phyloP scores from a whole-genome alignment of 2,329 filamentous ascomycete genomes.

The Laburnicola sp. region DNA sequence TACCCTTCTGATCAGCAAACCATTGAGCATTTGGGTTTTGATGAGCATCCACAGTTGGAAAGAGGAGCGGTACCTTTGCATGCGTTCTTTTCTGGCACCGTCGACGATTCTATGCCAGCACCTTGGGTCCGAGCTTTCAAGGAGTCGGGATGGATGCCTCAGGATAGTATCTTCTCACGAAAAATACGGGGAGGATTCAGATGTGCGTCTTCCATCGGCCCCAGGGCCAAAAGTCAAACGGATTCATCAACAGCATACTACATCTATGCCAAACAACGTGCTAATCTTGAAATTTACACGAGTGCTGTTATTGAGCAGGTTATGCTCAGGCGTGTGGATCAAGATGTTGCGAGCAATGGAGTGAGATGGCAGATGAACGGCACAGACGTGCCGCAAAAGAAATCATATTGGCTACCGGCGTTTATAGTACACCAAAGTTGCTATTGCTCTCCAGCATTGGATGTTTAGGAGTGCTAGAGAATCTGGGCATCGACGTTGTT shows the following conservation, averaged over 20 bases:
- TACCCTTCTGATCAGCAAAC: conserved; percentile 13
- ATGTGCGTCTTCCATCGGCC: neutral
- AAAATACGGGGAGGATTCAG: conserved; percentile 3
- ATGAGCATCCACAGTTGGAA: no score
- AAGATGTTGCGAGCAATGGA: no score
- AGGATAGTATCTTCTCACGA: conserved; percentile 3
- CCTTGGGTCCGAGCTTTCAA: neutral
- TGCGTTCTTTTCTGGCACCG: neutral
- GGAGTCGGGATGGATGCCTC: neutral
- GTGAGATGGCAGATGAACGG: no score
- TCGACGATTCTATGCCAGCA: conserved; percentile 6
- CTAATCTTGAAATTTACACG: conserved; percentile 26
- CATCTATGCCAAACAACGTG: conserved; percentile 18
- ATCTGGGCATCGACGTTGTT: no score
- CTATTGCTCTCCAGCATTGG: no score
- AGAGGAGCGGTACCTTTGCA: conserved; percentile 1
- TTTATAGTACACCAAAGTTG: no score
- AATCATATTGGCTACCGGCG: no score
- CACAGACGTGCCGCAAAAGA: no score
- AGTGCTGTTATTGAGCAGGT: conserved; percentile 2
- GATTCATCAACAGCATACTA: conserved; percentile 31
- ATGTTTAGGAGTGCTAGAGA: no score
- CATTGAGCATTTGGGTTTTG: neutral
- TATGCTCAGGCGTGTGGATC: no score
- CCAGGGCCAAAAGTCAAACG: conserved; percentile 19